Conservation (phyloP, 768 basidiomycete species). For the Hirschioporus abietinus region DNA sequence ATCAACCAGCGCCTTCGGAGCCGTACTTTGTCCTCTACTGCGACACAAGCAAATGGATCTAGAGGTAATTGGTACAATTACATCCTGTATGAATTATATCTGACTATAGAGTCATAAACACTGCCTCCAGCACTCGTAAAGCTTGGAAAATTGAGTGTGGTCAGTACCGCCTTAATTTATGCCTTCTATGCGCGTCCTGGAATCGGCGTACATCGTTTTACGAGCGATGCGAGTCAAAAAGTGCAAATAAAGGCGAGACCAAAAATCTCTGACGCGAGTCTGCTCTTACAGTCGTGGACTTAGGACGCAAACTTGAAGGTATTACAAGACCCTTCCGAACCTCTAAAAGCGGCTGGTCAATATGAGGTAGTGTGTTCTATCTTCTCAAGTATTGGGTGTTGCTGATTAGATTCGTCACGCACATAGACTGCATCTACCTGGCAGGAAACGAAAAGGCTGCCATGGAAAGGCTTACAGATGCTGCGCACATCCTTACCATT, state of each 20-base stretch:
- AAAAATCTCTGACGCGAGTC: not conserved
- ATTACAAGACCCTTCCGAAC: not conserved
- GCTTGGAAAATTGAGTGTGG: not conserved
- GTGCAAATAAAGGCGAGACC: not conserved
- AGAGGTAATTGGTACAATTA: not conserved
- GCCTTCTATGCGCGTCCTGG: not conserved
- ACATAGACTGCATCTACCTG: not conserved
- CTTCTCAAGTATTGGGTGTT: not conserved
- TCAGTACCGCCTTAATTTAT: not conserved
- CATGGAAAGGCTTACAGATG: constrained; percentile 15
- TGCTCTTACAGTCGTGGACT: not conserved
- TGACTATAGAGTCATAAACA: not conserved
- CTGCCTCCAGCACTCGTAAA: not conserved
- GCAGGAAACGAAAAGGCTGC: not conserved
- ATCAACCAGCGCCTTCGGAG: not conserved
- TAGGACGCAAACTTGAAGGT: not conserved
- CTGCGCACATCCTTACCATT: constrained; percentile 13
- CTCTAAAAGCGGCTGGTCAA: not conserved
- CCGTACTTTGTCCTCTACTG: not conserved
- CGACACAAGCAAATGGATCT: not conserved
- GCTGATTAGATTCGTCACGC: not conserved
- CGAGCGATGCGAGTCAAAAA: not conserved
- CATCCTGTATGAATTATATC: not conserved
- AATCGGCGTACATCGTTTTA: not conserved
- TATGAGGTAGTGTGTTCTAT: not conserved